Evolutionary conservation across 306 rosid genomes (phyloP), one percentile per base, ranked within the genome.

Genomic region (Mucuna pruriens): DNA sequence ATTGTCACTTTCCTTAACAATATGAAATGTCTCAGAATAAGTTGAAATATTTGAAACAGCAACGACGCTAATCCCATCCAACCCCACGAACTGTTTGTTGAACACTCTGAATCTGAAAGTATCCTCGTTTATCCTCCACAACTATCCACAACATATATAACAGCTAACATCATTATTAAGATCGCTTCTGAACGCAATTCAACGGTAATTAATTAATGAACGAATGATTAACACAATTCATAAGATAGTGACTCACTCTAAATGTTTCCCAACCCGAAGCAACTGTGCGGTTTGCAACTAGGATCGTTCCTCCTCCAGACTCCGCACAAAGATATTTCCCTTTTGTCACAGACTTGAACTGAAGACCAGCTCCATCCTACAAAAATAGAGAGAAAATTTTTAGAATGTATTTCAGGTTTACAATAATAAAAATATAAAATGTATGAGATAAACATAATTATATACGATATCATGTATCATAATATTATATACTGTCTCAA

Each of bases 221-320:
- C 1, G 3, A 5, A 4, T n/a, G n/a, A n/a, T n/a, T 49, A 5
- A 49, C 11, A 29, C 9, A 52, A 52, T 52, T 19, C 31, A 55
- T 8, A 8, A 52, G 1, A 23, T 10, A 10, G 7, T 1, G 7
- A 11, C 89, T 75, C 65, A 90, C 92, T 31, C 2, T 84, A 70
- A 90, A 93, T 49, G 89, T 90, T 86, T 93, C 97, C 97, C 97
- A 93, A 45, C 85, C 80, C 0, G 94, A 87, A 82, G 93, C 90
- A 11, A 83, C 22, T 5, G 90, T 76, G 63, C 97, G 86, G 54
- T 93, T 90, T 15, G 93, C 94, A 49, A 90, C 97, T 7, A 91
- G 65, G 46, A 77, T 90, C 54, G 86, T 83, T 83, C 93, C 94
- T 71, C 97, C 94, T 58, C 94, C 97, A 0, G 12, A 49, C 66